Evolutionary conservation across 371 early-diverging fungal species (phyloP).

Genomic region (Mortierella sp.): DNA sequence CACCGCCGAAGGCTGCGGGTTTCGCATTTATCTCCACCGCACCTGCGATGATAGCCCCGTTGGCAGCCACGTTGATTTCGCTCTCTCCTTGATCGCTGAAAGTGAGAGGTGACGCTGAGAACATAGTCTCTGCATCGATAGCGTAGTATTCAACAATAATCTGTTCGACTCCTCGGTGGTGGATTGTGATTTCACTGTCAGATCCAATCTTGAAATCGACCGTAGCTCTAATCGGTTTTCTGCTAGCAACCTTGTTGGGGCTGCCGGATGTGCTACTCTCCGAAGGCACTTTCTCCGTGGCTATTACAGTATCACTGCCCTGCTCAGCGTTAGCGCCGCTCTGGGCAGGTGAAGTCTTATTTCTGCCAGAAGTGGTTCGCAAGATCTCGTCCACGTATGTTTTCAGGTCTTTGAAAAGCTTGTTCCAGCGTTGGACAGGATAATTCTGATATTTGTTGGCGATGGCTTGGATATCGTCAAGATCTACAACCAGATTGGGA

Average conservation of each 20-base stretch:
- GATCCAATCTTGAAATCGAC: constrained; percentile 48
- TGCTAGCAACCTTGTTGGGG: background rate
- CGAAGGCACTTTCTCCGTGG: background rate
- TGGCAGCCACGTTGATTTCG: constrained; percentile 18
- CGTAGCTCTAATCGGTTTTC: background rate
- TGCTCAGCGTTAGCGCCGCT: background rate
- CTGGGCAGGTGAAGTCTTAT: background rate
- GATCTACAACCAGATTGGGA: constrained; percentile 40
- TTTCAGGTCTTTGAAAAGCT: constrained; percentile 59
- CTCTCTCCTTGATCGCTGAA: constrained; percentile 49
- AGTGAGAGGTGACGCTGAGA: constrained; percentile 59
- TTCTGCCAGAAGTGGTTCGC: background rate
- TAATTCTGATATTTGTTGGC: constrained; percentile 58
- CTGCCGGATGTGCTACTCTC: background rate
- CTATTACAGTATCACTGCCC: constrained; percentile 3
- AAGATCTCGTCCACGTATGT: constrained; percentile 62
- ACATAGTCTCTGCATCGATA: constrained; percentile 73
- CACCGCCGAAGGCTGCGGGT: background rate
- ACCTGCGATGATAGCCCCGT: background rate
- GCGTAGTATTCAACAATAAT: constrained; percentile 66
- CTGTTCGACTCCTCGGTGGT: constrained; percentile 56
- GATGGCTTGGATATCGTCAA: constrained; percentile 53
- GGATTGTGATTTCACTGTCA: constrained; percentile 37
- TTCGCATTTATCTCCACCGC: background rate
- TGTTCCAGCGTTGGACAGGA: constrained; percentile 62